Evolutionary conservation across 768 basidiomycete genomes (phyloP).

Genomic region (Amanita fuliginea): DNA sequence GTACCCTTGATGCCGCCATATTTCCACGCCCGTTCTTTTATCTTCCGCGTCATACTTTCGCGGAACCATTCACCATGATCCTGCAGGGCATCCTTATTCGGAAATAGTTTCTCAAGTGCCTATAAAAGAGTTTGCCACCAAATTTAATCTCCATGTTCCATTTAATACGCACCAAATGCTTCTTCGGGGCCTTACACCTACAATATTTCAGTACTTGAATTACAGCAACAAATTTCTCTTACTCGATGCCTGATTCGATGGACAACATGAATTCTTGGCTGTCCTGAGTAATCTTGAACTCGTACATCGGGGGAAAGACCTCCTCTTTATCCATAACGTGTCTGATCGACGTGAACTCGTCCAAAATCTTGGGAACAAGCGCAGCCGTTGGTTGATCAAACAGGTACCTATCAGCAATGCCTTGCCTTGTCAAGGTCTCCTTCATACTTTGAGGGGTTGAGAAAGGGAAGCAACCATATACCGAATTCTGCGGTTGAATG

Average conservation of each 20-base stretch:
- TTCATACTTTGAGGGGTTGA: slow-evolving; percentile 38
- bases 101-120: slow-evolving; percentile 25
- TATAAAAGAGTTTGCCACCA: not conserved
- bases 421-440: slow-evolving; percentile 26
- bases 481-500: slow-evolving; percentile 29
- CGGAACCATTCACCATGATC: slow-evolving; percentile 20
- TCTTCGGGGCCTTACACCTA: not conserved
- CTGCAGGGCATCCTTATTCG: slow-evolving; percentile 18
- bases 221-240: slow-evolving; percentile 3
- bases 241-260: slow-evolving; percentile 25
- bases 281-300: slow-evolving; percentile 13
- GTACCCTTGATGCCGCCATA: slow-evolving; percentile 22
- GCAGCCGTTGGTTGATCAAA: slow-evolving; percentile 27
- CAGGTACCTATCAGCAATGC: slow-evolving; percentile 25
- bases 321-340: slow-evolving; percentile 21
- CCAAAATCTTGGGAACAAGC: slow-evolving; percentile 19
- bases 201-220: not conserved
- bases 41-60: slow-evolving; percentile 16
- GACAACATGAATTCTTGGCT: slow-evolving; percentile 30
- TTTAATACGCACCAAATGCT: slow-evolving; percentile 23
- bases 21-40: slow-evolving; percentile 22
- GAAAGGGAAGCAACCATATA: slow-evolving; percentile 60
- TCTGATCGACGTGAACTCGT: slow-evolving; percentile 23
- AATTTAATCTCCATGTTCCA: slow-evolving; percentile 5
- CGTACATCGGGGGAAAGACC: slow-evolving; percentile 26